Evolutionary conservation across 805 yeast species (phyloP), one percentile per base, ranked within the genome.

Genomic region (Ogataea parapolymorpha): DNA sequence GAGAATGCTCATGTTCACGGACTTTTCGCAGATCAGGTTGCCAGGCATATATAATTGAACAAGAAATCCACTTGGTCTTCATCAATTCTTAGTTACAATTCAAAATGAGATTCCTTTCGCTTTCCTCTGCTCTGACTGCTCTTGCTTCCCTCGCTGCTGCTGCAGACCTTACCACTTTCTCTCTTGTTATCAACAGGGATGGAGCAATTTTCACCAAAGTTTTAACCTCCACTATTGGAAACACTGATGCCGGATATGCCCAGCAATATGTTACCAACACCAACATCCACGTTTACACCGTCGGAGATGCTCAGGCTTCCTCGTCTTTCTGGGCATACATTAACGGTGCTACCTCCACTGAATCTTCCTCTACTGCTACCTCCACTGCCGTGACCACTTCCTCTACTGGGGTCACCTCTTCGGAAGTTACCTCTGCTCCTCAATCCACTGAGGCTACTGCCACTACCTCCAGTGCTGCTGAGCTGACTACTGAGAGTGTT

Each of bases 201-300:
- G 35, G 26, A 22, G 35, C 35, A 6, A 5, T 22, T n/a, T 32
- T 32, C 17, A 32, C 35, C 26, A 32, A 32, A 26, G 35, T 23
- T 12, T 5, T 32, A 12, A 23, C 26, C 16, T 22, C 26, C 26
- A 32, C 35, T 7, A 16, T 32, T n/a, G 35, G 35, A 2, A 22
- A 32, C 10, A 32, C 35, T 12, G 15, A 13, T 16, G 2, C 4
- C 13, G 26, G 17, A 12, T 32, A 22, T n/a, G 35, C 35, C 10
- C 17, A 6, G 5, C 35, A 32, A 26, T 32, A 32, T 12, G 16
- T 9, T 3, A 32, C 26, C 8, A 11, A 22, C 13, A 20, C 35
- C 8, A 9, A 10, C 17, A 32, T 32, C 22, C 35, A 32, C 15
- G 35, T 23, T 16, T 32, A 32, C 22, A 32, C 35, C 20, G 35